A percentile compares a stretch with the other conserved stretches of the same genome.
Evolutionary conservation across 106 monocot species (phyloP).

Genomic region (Dactylorhiza incarnata): DNA sequence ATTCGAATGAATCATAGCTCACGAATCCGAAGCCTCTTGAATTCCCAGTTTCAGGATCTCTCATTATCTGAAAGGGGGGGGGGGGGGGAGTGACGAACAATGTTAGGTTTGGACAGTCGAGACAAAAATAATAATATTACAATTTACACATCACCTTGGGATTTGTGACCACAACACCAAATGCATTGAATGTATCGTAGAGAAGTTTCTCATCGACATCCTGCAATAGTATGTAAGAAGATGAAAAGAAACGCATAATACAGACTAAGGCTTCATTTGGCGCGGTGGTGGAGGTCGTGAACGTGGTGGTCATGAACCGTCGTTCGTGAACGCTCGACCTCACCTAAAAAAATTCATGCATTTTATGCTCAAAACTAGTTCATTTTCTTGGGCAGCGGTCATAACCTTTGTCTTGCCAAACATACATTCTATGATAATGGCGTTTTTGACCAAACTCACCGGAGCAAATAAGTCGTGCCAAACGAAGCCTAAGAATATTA

Average conservation of each 20-base stretch:
- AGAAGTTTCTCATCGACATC: slow-evolving; percentile 97
- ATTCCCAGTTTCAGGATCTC: slow-evolving; percentile 93
- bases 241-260: neutral
- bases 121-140: neutral
- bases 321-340: no score
- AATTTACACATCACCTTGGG: slow-evolving; percentile 48
- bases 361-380: no score
- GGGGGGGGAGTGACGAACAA: neutral
- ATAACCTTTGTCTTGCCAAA: no score
- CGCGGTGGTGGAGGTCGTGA: no score
- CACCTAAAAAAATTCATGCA: no score
- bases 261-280: no score
- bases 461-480: no score
- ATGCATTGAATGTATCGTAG: slow-evolving; percentile 96
- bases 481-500: no score
- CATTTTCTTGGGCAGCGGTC: no score
- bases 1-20: slow-evolving; percentile 95
- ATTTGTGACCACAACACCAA: slow-evolving; percentile 90
- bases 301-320: no score
- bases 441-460: no score
- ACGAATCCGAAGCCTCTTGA: slow-evolving; percentile 95
- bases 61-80: slow-evolving; percentile 64
- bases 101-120: neutral
- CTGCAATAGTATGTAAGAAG: slow-evolving; percentile 22
- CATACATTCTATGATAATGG: no score